phyloP scores from a whole-genome alignment of 345 rosid genomes.

The Eucalyptus camaldulensis region DNA sequence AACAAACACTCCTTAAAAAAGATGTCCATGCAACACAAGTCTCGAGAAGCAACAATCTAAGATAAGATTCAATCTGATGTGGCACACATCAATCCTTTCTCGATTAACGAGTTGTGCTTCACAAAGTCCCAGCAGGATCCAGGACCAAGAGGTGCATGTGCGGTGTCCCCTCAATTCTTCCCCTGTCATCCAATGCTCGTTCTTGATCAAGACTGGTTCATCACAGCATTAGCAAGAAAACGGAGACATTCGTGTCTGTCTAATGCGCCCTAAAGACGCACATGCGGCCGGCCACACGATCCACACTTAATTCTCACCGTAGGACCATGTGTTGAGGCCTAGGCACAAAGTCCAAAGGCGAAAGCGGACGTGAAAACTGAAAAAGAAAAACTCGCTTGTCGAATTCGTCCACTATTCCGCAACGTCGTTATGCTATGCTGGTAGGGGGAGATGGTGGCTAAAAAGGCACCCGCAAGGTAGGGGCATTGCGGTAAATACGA shows the following conservation, averaged over 20 bases:
- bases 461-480: background rate
- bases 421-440: background rate
- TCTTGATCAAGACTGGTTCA: background rate
- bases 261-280: background rate
- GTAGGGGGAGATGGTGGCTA: background rate
- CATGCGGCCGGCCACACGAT: background rate
- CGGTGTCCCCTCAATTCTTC: background rate
- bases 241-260: background rate
- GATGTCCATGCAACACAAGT: background rate
- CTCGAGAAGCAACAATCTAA: background rate
- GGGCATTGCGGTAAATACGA: conserved; percentile 11
- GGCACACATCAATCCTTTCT: background rate
- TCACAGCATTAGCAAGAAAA: background rate
- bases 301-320: background rate
- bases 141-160: background rate
- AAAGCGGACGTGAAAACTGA: background rate
- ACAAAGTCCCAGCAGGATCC: background rate
- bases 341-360: background rate
- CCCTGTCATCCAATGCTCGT: background rate
- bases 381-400: background rate
- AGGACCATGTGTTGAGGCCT: background rate
- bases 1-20: background rate
- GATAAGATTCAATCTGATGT: background rate
- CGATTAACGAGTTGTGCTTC: background rate
- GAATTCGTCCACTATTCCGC: background rate